Conservation (phyloP, 148 eudicot species). For the Oxyria digyna region DNA sequence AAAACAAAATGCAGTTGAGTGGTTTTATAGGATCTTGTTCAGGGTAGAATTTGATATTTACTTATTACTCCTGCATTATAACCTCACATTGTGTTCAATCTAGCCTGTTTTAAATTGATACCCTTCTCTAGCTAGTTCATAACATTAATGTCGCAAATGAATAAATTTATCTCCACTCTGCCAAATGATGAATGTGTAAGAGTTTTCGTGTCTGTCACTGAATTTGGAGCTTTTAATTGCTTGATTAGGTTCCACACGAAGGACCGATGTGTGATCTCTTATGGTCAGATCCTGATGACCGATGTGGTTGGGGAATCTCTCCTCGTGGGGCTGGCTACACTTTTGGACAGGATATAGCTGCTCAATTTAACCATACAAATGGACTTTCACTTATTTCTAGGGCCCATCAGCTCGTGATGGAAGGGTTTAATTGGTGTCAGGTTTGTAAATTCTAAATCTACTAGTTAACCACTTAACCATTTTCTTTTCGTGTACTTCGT, state of each 20-base stretch:
- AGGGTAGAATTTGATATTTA: too few species aligned
- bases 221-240: neutral
- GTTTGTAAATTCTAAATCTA: conserved; percentile 1
- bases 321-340: conserved; percentile 29
- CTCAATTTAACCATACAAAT: conserved; percentile 26
- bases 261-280: conserved; percentile 28
- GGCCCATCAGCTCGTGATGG: conserved; percentile 30
- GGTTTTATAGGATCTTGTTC: neutral
- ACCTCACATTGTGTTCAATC: neutral
- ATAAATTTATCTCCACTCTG: neutral
- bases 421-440: conserved; percentile 26
- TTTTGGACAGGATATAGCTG: conserved; percentile 22
- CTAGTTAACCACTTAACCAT: too few species aligned
- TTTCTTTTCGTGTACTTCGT: neutral
- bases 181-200: neutral
- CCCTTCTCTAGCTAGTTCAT: too few species aligned
- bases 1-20: neutral
- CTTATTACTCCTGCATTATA: too few species aligned
- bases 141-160: neutral
- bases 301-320: conserved; percentile 29
- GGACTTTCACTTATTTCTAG: conserved; percentile 20
- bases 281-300: conserved; percentile 28
- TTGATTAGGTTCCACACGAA: conserved; percentile 21
- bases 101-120: neutral
- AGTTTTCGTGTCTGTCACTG: neutral